Evolutionary conservation across 495 filamentous ascomycete genomes (phyloP), one percentile per base, ranked within the genome.

Genomic region (Hypomontagnella monticulosa): DNA sequence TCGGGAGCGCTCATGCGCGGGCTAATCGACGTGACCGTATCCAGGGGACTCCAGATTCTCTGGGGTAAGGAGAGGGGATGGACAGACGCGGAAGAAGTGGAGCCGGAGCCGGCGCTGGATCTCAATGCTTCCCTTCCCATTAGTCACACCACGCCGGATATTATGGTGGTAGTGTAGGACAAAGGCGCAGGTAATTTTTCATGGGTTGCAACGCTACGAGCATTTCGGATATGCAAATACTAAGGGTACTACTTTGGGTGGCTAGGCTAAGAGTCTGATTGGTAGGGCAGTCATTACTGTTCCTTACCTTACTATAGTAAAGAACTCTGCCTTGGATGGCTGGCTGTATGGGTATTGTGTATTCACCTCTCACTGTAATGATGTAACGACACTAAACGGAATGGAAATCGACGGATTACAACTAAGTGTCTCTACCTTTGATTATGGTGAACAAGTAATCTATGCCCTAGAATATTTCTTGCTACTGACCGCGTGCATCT

Each of bases 61-160:
- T 93, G 91, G 89, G 91, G 90, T 3, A 85, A 85, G 6, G 84
- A 91, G 62, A 79, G 88, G 53, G 86, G 89, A 6, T 93, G 90
- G 90, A 80, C 78, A 1, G 75, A 81, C 42, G 69, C 69, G 4
- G 80, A 78, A 10, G 76, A 75, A 27, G 75, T 68, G 37, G 71
- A 74, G 53, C 63, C 59, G 40, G 37, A 55, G 7, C 63, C 66
- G n/a, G 49, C 50, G 33, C 19, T 68, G 41, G 27, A 58, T 8
- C 54, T 72, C 36, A 72, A 72, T 32, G 62, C 47, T 11, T 62
- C 71, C n/a, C 69, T 70, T 37, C 42, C 66, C 38, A 59, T 67
- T n/a, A 54, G 55, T 15, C 56, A 69, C 34, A 33, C 63, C 12
- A 67, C 53, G 51, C 10, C 61, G 14, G 58, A 42, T 55, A 67